phyloP scores from a whole-genome alignment of 345 rosid species.

The Syzygium aqueum region DNA sequence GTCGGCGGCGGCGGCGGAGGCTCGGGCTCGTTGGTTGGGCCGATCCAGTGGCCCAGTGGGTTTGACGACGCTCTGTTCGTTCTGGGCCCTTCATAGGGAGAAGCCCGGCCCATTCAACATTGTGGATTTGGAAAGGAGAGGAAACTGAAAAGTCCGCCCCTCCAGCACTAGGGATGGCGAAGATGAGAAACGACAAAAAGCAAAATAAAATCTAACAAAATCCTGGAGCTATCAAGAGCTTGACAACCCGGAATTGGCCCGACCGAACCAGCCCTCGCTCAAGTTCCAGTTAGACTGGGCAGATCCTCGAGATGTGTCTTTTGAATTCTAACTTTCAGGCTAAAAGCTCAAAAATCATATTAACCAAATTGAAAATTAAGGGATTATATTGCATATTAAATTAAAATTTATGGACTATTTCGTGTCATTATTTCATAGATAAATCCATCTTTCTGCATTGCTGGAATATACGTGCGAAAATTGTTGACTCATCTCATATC shows the following conservation, averaged over 20 bases:
- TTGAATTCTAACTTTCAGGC: accelerated
- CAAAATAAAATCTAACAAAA: background rate
- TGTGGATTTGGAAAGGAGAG: background rate
- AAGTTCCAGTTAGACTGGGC: background rate
- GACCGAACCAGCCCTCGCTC: background rate
- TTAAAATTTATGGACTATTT: no score
- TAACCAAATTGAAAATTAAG: no score
- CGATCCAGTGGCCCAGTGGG: background rate
- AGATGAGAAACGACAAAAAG: background rate
- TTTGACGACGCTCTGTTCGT: background rate
- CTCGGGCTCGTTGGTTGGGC: background rate
- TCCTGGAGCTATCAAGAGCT: background rate
- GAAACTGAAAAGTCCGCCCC: background rate
- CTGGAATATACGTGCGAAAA: background rate
- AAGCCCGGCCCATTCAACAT: background rate
- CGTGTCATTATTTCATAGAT: no score
- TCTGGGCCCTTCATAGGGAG: background rate
- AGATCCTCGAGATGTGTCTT: background rate
- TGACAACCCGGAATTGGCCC: background rate
- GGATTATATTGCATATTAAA: no score
- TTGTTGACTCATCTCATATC: background rate
- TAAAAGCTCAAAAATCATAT: no score
- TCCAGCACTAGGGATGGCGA: background rate
- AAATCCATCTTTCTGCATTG: background rate
- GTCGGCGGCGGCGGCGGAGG: background rate